Evolutionary conservation across 2,329 filamentous ascomycete species (phyloP).

Genomic region (Mycocentrospora acerina): DNA sequence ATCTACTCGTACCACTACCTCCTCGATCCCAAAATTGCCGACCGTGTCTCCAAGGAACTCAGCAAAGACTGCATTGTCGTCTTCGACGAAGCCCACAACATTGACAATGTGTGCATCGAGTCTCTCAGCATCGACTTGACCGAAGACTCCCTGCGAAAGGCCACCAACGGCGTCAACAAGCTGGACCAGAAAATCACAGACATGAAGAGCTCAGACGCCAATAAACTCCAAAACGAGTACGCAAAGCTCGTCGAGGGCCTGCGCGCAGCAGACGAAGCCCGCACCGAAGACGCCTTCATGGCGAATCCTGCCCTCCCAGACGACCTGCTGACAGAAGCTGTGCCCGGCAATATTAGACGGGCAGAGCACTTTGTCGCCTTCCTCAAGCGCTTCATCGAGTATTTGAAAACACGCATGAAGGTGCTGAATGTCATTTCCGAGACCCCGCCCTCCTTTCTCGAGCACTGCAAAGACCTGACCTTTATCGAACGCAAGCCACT

Average conservation of each 20-base stretch:
- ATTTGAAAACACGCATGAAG: conserved; percentile 97
- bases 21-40: conserved; percentile 95
- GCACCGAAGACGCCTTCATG: conserved; percentile 96
- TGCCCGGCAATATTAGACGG: conserved; percentile 92
- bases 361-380: conserved; percentile 97
- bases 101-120: conserved; percentile 99
- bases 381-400: conserved; percentile 94
- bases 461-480: conserved; percentile 90
- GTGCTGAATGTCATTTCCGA: conserved; percentile 96
- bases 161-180: conserved; percentile 85
- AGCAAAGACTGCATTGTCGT: conserved; percentile 99
- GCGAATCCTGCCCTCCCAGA: conserved; percentile 91
- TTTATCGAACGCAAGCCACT: conserved; percentile 97
- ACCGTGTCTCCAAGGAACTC: conserved; percentile 89
- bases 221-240: conserved; percentile 94
- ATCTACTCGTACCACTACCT: conserved; percentile 99
- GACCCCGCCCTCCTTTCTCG: conserved; percentile 89
- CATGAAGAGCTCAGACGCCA: conserved; percentile 93
- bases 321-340: conserved; percentile 90
- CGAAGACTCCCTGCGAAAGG: conserved; percentile 89
- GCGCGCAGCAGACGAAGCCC: conserved; percentile 81
- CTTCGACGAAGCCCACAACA: conserved; percentile 98
- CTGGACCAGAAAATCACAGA: conserved; percentile 87
- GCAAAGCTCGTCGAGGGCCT: conserved; percentile 92
- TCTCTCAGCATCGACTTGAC: conserved; percentile 95